A percentile compares a stretch with the other conserved stretches of the same genome.
phyloP scores from a whole-genome alignment of 306 rosid species.

The Macrotyloma uniflorum region DNA sequence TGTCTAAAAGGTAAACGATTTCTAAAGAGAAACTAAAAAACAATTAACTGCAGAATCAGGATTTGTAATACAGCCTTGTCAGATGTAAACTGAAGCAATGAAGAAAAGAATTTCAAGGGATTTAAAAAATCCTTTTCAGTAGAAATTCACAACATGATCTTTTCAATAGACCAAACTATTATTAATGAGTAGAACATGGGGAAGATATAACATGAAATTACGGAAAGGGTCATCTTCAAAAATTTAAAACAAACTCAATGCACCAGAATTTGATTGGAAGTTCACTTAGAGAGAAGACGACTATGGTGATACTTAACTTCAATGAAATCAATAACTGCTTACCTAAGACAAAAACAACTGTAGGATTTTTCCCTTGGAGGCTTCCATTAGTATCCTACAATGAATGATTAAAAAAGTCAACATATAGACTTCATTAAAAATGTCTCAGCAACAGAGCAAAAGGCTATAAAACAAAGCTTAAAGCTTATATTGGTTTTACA shows the following conservation, averaged over 20 bases:
- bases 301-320: constrained; percentile 10
- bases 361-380: constrained; percentile 66
- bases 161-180: not conserved
- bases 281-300: constrained; percentile 11
- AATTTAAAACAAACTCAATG: constrained; percentile 7
- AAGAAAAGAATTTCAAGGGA: not conserved
- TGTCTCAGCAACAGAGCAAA: not conserved
- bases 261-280: not conserved
- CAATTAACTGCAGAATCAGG: not conserved
- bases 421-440: not conserved
- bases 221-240: not conserved
- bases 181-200: not conserved
- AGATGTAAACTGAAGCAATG: not conserved
- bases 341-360: constrained; percentile 97
- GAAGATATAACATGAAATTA: not conserved
- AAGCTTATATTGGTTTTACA: not conserved
- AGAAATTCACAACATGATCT: not conserved
- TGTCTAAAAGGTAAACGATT: not conserved
- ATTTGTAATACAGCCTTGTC: not conserved
- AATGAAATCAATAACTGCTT: constrained; percentile 37
- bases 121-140: not conserved
- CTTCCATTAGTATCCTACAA: constrained; percentile 66
- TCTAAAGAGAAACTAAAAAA: constrained; percentile 12
- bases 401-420: constrained; percentile 1
- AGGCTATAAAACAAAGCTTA: constrained; percentile 3